A percentile compares a stretch with the other conserved stretches of the same genome.
Conservation (phyloP, 495 filamentous ascomycete species). For the Xylaria castorea region DNA sequence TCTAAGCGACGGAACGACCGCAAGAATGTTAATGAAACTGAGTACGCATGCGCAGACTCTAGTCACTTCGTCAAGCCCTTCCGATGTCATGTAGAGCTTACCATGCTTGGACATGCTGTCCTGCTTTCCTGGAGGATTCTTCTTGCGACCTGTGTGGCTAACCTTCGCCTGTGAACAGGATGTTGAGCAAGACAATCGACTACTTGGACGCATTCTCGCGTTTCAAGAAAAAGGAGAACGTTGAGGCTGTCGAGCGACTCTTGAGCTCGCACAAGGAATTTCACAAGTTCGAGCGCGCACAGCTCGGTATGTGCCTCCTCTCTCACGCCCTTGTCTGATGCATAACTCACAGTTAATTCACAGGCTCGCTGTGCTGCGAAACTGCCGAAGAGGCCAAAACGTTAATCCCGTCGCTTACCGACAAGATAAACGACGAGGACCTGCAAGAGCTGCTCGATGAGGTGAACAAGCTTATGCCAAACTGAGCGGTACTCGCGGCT, state of each 20-base stretch:
- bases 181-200: constrained; percentile 82
- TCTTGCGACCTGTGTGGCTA: constrained; percentile 9
- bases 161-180: constrained; percentile 39
- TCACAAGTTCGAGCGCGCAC: constrained; percentile 88
- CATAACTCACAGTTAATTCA: constrained; percentile 21
- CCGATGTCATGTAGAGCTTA: not conserved
- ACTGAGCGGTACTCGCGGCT: constrained; percentile 20
- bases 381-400: constrained; percentile 94
- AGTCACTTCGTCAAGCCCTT: not conserved
- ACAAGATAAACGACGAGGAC: constrained; percentile 88
- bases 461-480: constrained; percentile 74
- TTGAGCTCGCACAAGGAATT: constrained; percentile 78
- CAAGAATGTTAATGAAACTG: constrained; percentile 71
- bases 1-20: constrained; percentile 70
- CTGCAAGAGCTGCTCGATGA: constrained; percentile 88
- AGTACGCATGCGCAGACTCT: constrained; percentile 49
- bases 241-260: constrained; percentile 87
- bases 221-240: constrained; percentile 93
- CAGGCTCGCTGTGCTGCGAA: constrained; percentile 90
- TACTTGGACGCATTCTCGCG: constrained; percentile 93
- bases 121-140: not conserved
- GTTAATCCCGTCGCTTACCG: constrained; percentile 84
- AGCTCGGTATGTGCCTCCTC: constrained; percentile 71
- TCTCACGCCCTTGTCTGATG: constrained; percentile 17
- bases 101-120: not conserved